Base-by-base conservation (phyloP, 306 rosid species). In the Begonia fuchsioides region DNA sequence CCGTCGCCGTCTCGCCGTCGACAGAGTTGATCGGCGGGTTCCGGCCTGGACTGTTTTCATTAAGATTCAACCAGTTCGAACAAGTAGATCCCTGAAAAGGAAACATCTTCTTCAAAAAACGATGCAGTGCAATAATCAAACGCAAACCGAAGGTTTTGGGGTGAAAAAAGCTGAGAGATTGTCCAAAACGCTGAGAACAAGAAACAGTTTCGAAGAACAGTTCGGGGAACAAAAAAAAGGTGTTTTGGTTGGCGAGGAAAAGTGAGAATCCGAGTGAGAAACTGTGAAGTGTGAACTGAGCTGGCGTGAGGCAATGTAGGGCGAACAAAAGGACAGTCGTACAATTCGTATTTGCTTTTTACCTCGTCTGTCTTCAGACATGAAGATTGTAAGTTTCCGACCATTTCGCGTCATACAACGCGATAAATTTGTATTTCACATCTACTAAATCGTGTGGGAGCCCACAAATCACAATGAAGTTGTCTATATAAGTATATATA, bases 61-160 rank as follows among this genome's bases (percentile, higher is more conserved):
- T 20, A 52, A 38, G 46, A 59, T 43, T 47, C 58, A 13, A 43
- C 63, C 39, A 50, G 54, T 68, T 54, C 59, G 11, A 55, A 66
- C 65, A 74, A 12, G 54, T 57, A 49, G 6, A 67, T 55, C 69
- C 63, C 59, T 59, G 56, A 17, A 70, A 77, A 39, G 85, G 80
- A 55, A 73, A 62, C 86, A 78, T 78, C 17, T 35, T 55, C 13
- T 13, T 41, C n/a, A 10, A 45, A 10, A 1, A 45, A 14, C 5
- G 35, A 26, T 26, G 35, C 35, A 26, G 35, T 26, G 35, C 8
- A 26, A 26, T 26, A 26, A 26, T 26, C 35, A 26, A 26, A 26
- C 35, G n/a, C n/a, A n/a, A n/a, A n/a, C n/a, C n/a, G n/a, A n/a
- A n/a, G n/a, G n/a, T n/a, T n/a, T n/a, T 0, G 10, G 12, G 14